Conservation (phyloP, 768 basidiomycete species). For the Leucosporidium yakuticum region DNA sequence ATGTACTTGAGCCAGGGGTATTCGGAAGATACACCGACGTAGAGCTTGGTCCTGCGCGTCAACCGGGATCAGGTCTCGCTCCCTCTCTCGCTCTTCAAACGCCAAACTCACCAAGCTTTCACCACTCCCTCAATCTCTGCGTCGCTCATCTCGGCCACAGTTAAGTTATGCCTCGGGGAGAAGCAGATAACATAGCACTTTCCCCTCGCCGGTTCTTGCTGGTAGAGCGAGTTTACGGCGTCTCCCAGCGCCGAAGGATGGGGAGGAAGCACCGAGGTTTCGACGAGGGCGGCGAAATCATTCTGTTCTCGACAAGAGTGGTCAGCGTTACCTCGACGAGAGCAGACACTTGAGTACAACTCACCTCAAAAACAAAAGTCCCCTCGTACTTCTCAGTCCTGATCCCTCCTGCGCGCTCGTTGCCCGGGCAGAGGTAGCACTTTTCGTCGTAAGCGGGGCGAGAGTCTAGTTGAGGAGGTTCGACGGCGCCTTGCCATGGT, state of each 20-base stretch:
- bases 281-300: slow-evolving; percentile 37
- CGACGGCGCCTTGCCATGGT: slow-evolving; percentile 85
- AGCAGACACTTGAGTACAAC: background rate
- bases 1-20: slow-evolving; percentile 38
- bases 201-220: slow-evolving; percentile 63
- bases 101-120: slow-evolving; percentile 58
- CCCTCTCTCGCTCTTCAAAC: slow-evolving; percentile 49
- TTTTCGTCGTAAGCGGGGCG: slow-evolving; percentile 38
- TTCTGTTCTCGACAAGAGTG: slow-evolving; percentile 18
- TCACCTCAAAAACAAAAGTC: slow-evolving; percentile 50
- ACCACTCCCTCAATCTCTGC: slow-evolving; percentile 62
- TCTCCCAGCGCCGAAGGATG: background rate
- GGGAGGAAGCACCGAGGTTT: slow-evolving; percentile 20
- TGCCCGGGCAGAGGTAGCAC: slow-evolving; percentile 87
- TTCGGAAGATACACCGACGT: slow-evolving; percentile 30
- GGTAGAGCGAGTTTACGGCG: slow-evolving; percentile 35
- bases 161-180: slow-evolving; percentile 77
- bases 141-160: slow-evolving; percentile 59
- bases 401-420: slow-evolving; percentile 64
- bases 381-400: slow-evolving; percentile 62
- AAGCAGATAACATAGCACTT: slow-evolving; percentile 84
- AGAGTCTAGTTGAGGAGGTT: slow-evolving; percentile 53
- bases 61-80: slow-evolving; percentile 1
- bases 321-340: background rate
- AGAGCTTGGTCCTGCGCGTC: slow-evolving; percentile 35